Base-by-base conservation (phyloP, 805 yeast species). In the Hanseniaspora guilliermondii region DNA sequence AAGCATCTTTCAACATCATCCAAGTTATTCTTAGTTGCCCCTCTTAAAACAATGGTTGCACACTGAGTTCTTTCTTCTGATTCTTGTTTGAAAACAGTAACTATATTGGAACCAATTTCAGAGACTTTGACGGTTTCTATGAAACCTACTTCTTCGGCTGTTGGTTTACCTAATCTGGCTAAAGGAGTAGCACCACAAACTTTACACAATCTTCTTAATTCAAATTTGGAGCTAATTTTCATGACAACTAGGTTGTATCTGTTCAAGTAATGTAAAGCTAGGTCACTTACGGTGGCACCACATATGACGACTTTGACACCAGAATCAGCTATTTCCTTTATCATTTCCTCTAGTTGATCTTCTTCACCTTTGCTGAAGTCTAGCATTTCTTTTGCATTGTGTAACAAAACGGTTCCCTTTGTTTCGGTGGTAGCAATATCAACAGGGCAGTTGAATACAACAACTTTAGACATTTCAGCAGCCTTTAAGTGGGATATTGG, bases 171-270 rank as follows among this genome's bases (percentile, higher is more conserved):
- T 56, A 89, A 75, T 68, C 96, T 77, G 52, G 96, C 91, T 65
- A 91, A 76, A 56, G 97, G 97, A 27, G 97, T 85, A 44, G 97
- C 97, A 48, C 97, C 97, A 70, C 96, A 89, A 17, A 93, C 97
- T 68, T 96, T 84, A 64, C 95, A 85, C 58, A 93, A 75, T 68
- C 98, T 82, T 74, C 97, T 83, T 58, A 93, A 71, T 64, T 93
- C 98, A 64, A 93, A 93, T 67, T 93, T 93, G 60, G 95, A 84
- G 58, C 95, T 91, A 44, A 93, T 95, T 65, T 84, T 84, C 70
- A 93, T 76, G 16, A 89, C 91, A 58, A 93, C 73, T 46, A 93
- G 83, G 33, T 81, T 83, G 66, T 85, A 81, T 70, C 93, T 83
- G 74, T 91, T 86, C 68, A 93, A 73, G 69, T 87, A 93, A 70